These are phyloP conservation scores for Scheffersomyces parashehatae DNA, from an alignment of 1,139 yeast species.

Conservation along the genomic window DNA sequence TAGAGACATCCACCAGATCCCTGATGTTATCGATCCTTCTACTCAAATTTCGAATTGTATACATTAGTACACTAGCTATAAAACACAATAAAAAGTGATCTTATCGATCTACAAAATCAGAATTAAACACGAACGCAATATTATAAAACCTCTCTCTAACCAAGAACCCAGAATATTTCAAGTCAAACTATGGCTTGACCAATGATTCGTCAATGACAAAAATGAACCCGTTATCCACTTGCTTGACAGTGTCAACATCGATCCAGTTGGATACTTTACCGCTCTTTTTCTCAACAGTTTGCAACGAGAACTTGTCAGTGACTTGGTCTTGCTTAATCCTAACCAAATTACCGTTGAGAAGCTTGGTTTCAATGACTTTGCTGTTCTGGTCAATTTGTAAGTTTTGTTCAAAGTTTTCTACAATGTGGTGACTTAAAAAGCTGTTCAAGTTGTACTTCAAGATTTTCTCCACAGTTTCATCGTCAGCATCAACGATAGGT, in stretches of 20 bases:
- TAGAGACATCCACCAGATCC: too few species aligned
- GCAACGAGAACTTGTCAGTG: slow-evolving; percentile 38
- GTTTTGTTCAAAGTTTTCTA: slow-evolving; percentile 22
- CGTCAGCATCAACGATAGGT: slow-evolving; percentile 30
- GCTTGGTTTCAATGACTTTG: slow-evolving; percentile 29
- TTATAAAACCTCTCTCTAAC: neutral
- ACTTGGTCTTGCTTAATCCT: slow-evolving; percentile 39
- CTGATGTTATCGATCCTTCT: too few species aligned
- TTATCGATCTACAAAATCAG: neutral
- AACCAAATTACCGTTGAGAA: slow-evolving; percentile 43
- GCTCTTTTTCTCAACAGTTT: slow-evolving; percentile 21
- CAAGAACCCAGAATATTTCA: neutral
- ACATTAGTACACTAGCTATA: too few species aligned
- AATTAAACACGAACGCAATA: slow-evolving; percentile 1
- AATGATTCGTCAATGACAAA: slow-evolving; percentile 19
- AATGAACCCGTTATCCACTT: slow-evolving; percentile 61
- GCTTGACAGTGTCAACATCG: slow-evolving; percentile 39
- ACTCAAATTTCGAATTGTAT: too few species aligned
- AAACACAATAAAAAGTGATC: too few species aligned
- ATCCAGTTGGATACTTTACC: slow-evolving; percentile 20
- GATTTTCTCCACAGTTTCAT: slow-evolving; percentile 42
- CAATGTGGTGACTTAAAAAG: slow-evolving; percentile 58
- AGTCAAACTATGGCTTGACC: slow-evolving; percentile 7
- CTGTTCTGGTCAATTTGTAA: slow-evolving; percentile 16
- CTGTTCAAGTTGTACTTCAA: slow-evolving; percentile 47